phyloP scores from a whole-genome alignment of 768 basidiomycete genomes.

The Termitomyces sp. region DNA sequence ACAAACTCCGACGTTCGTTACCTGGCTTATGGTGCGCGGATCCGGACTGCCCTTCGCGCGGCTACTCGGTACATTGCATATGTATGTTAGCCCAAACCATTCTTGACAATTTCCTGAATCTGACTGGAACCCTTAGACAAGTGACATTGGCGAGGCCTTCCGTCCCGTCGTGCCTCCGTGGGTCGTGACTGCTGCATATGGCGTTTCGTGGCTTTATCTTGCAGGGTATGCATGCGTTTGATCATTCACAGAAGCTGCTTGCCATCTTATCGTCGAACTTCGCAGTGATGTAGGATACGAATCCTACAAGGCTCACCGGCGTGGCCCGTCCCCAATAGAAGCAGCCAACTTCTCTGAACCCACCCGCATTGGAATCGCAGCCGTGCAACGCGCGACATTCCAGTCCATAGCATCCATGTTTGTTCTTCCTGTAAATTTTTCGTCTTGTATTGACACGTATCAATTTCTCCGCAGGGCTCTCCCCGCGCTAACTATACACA shows the following conservation, averaged over 20 bases:
- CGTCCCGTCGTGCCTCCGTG: constrained; percentile 70
- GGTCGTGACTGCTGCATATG: constrained; percentile 73
- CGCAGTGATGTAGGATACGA: constrained; percentile 72
- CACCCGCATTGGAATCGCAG: constrained; percentile 61
- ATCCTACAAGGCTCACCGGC: constrained; percentile 68
- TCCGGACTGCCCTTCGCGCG: constrained; percentile 71
- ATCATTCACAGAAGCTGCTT: background rate
- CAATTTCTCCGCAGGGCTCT: constrained; percentile 50
- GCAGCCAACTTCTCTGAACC: constrained; percentile 66
- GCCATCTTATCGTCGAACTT: background rate
- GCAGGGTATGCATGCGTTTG: constrained; percentile 31
- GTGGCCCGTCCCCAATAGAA: constrained; percentile 62
- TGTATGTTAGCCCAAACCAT: constrained; percentile 31
- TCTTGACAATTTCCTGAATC: constrained; percentile 13
- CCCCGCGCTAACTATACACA: constrained; percentile 83
- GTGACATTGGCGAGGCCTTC: constrained; percentile 81
- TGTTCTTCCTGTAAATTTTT: constrained; percentile 18
- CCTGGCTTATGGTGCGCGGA: constrained; percentile 72
- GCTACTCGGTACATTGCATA: constrained; percentile 72
- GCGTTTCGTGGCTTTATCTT: constrained; percentile 78
- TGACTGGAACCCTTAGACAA: constrained; percentile 41
- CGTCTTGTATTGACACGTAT: constrained; percentile 3
- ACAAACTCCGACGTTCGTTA: constrained; percentile 67
- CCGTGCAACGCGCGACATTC: constrained; percentile 72
- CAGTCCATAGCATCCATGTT: constrained; percentile 82